Conservation (phyloP, 371 early-diverging fungal genomes). For the Circinella minor region DNA sequence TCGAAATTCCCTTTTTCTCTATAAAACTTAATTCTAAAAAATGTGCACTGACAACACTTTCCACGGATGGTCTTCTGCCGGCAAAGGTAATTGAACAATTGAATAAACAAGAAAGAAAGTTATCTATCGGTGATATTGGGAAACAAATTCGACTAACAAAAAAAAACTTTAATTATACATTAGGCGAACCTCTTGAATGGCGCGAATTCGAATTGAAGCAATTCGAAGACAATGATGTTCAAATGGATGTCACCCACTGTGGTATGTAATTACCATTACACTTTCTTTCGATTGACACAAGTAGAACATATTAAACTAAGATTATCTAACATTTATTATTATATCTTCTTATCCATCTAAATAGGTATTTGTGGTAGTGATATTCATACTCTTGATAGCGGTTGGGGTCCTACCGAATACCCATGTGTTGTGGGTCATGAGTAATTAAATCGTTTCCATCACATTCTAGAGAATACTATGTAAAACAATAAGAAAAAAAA, state of each 20-base stretch:
- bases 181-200: constrained; percentile 28
- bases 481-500: background rate
- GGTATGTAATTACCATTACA: constrained; percentile 19
- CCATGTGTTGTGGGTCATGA: constrained; percentile 67
- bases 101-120: background rate
- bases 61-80: constrained; percentile 32
- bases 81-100: constrained; percentile 25
- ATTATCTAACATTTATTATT: background rate
- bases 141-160: too few relatives aligned
- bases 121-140: background rate
- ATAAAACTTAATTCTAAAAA: background rate
- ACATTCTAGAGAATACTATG: background rate
- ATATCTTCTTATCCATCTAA: background rate
- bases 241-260: constrained; percentile 65
- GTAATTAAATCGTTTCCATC: constrained; percentile 5
- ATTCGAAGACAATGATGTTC: constrained; percentile 56
- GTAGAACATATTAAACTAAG: background rate
- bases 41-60: constrained; percentile 24
- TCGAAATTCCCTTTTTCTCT: background rate
- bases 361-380: constrained; percentile 23
- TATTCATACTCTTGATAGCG: constrained; percentile 69
- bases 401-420: constrained; percentile 69
- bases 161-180: background rate
- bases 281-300: too few relatives aligned
- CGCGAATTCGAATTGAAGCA: constrained; percentile 24